A percentile compares a stretch with the other conserved stretches of the same genome.
Conservation (phyloP, 345 rosid species). For the Acer campestre region DNA sequence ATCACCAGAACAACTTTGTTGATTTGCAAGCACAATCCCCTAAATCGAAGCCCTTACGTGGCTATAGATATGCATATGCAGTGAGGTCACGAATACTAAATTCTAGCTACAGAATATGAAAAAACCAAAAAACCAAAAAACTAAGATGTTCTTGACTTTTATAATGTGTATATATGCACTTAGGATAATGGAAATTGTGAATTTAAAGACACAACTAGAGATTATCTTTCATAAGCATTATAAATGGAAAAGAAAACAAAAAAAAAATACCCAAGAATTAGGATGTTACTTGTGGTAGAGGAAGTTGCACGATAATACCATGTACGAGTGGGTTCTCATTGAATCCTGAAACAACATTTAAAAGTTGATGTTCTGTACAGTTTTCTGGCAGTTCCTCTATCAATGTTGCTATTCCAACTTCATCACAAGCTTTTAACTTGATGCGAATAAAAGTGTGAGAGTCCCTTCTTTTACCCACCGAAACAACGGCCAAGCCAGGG, state of each 20-base stretch:
- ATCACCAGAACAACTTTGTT: neutral
- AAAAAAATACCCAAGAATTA: neutral
- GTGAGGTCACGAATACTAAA: no score
- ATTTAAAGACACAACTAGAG: neutral
- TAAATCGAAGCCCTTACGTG: neutral
- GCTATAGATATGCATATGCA: neutral
- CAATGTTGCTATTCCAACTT: conserved; percentile 29
- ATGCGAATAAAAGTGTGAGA: conserved; percentile 24
- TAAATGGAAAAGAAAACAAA: neutral
- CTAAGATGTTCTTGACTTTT: no score
- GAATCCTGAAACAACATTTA: conserved; percentile 20
- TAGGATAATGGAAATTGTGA: neutral
- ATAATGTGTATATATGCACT: neutral
- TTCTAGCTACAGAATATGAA: no score
- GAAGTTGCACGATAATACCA: conserved; percentile 43
- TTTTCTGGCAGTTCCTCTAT: conserved; percentile 20
- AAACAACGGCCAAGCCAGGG: conserved; percentile 31
- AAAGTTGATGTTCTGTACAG: conserved; percentile 30
- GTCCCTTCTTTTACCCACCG: conserved; percentile 33
- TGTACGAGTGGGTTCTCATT: conserved; percentile 30
- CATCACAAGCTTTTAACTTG: conserved; percentile 36
- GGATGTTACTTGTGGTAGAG: conserved; percentile 33
- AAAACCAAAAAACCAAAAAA: no score
- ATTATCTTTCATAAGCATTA: neutral
- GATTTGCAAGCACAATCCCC: neutral